Percentiles rank a stretch among this genome's conserved stretches.
phyloP scores from a whole-genome alignment of 495 filamentous ascomycete genomes.

The Bryoglossum gracile region DNA sequence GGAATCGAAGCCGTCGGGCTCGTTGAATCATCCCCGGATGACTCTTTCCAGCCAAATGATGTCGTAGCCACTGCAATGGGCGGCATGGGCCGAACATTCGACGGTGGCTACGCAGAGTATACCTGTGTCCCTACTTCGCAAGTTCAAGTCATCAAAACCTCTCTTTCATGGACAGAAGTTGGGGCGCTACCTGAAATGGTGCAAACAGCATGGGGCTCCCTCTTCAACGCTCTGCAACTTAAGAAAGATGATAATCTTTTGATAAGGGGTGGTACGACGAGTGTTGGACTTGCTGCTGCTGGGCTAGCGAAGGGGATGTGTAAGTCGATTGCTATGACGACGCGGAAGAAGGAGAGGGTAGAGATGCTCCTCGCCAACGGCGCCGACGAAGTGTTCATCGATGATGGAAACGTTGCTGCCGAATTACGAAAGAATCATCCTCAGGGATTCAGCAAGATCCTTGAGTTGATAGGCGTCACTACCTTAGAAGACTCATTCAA shows the following conservation, averaged over 20 bases:
- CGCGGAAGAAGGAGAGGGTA: slow-evolving; percentile 30
- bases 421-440: slow-evolving; percentile 18
- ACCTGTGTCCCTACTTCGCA: slow-evolving; percentile 39
- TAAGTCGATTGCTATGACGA: slow-evolving; percentile 33
- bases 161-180: slow-evolving; percentile 34
- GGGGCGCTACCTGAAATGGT: slow-evolving; percentile 48
- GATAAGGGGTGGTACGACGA: slow-evolving; percentile 42
- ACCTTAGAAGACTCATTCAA: slow-evolving; percentile 37
- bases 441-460: slow-evolving; percentile 38
- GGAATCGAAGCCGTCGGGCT: slow-evolving; percentile 44
- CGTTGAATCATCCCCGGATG: slow-evolving; percentile 30
- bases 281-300: slow-evolving; percentile 38
- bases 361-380: slow-evolving; percentile 33
- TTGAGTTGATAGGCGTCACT: slow-evolving; percentile 21
- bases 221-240: slow-evolving; percentile 34
- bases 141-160: slow-evolving; percentile 35
- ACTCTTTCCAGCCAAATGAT: slow-evolving; percentile 34
- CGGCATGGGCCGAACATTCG: slow-evolving; percentile 42
- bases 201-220: slow-evolving; percentile 43
- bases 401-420: slow-evolving; percentile 16
- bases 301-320: slow-evolving; percentile 39
- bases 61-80: slow-evolving; percentile 45
- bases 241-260: slow-evolving; percentile 36
- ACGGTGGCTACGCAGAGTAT: slow-evolving; percentile 49
- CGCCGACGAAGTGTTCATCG: slow-evolving; percentile 30